Evolutionary conservation across 2,329 filamentous ascomycete species (phyloP).

Genomic region (Diplodia sapinea): DNA sequence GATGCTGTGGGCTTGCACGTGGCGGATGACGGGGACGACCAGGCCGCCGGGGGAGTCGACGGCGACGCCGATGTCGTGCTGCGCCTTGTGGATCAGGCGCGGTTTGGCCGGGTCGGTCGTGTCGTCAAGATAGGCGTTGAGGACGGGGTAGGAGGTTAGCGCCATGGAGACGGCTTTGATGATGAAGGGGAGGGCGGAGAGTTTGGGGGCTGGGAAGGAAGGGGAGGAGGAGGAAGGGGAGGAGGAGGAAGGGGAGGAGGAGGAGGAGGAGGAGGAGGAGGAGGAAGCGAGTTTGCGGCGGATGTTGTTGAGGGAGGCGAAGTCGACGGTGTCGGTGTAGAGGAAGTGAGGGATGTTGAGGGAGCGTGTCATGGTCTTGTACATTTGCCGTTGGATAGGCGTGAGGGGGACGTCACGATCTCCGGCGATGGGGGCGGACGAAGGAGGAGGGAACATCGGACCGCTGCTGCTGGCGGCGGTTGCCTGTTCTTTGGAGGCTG

Average conservation of each 20-base stretch:
- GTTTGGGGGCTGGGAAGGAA: slow-evolving; percentile 55
- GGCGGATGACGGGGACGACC: slow-evolving; percentile 87
- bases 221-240: no score
- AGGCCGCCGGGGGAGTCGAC: slow-evolving; percentile 92
- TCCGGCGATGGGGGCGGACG: slow-evolving; percentile 47
- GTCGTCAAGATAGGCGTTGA: slow-evolving; percentile 84
- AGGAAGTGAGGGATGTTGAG: slow-evolving; percentile 93
- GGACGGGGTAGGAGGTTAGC: slow-evolving; percentile 78
- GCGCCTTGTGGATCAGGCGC: slow-evolving; percentile 74
- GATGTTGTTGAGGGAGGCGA: slow-evolving; percentile 74
- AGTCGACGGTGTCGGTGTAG: slow-evolving; percentile 88
- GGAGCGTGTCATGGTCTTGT: slow-evolving; percentile 94
- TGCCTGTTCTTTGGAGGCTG: slow-evolving; percentile 18
- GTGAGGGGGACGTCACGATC: slow-evolving; percentile 76
- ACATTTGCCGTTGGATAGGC: slow-evolving; percentile 88
- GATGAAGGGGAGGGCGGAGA: slow-evolving; percentile 88
- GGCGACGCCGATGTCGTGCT: slow-evolving; percentile 94
- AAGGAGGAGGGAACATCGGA: slow-evolving; percentile 38
- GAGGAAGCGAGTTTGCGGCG: slow-evolving; percentile 65
- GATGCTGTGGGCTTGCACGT: slow-evolving; percentile 79
- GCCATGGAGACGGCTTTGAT: slow-evolving; percentile 93
- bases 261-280: slow-evolving; percentile 38
- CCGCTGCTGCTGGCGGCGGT: slow-evolving; percentile 39
- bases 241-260: no score
- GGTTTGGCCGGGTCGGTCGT: slow-evolving; percentile 66